Evolutionary conservation across 2,329 filamentous ascomycete genomes (phyloP).

Genomic region (Mycosphaerella sp.): DNA sequence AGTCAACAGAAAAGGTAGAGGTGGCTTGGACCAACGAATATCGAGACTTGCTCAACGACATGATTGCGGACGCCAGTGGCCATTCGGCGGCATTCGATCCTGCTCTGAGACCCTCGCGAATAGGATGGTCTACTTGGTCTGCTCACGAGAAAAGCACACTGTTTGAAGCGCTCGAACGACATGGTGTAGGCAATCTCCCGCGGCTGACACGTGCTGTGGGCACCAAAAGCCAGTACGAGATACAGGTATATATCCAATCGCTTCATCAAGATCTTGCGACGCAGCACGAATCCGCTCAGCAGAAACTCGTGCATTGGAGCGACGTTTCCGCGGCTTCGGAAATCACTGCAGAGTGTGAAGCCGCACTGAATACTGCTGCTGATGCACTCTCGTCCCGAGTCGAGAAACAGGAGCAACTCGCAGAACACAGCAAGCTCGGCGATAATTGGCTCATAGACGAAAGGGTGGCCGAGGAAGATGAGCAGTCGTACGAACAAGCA

Average conservation of each 20-base stretch:
- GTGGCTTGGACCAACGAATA: slow-evolving; percentile 33
- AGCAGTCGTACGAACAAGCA: slow-evolving; percentile 1
- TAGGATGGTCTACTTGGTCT: slow-evolving; percentile 67
- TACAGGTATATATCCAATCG: slow-evolving; percentile 60
- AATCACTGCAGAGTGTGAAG: slow-evolving; percentile 58
- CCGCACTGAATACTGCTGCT: slow-evolving; percentile 60
- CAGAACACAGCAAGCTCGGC: slow-evolving; percentile 57
- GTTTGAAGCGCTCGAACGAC: slow-evolving; percentile 57
- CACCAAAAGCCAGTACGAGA: slow-evolving; percentile 69
- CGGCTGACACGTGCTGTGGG: slow-evolving; percentile 58
- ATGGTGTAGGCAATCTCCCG: slow-evolving; percentile 56
- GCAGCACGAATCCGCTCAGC: slow-evolving; percentile 36
- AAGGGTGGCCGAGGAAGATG: slow-evolving; percentile 33
- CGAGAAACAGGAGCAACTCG: slow-evolving; percentile 54
- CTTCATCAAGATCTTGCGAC: slow-evolving; percentile 47
- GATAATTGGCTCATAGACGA: slow-evolving; percentile 58
- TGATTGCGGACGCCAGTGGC: slow-evolving; percentile 45
- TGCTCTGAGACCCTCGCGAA: slow-evolving; percentile 44
- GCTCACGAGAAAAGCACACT: slow-evolving; percentile 62
- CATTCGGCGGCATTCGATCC: not conserved
- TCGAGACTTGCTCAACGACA: slow-evolving; percentile 48
- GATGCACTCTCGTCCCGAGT: slow-evolving; percentile 60
- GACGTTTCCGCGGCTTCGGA: slow-evolving; percentile 69
- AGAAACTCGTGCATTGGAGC: slow-evolving; percentile 38
- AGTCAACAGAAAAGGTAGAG: slow-evolving; percentile 7